Evolutionary conservation across 371 early-diverging fungal species (phyloP).

Genomic region (Batkoa obscura): DNA sequence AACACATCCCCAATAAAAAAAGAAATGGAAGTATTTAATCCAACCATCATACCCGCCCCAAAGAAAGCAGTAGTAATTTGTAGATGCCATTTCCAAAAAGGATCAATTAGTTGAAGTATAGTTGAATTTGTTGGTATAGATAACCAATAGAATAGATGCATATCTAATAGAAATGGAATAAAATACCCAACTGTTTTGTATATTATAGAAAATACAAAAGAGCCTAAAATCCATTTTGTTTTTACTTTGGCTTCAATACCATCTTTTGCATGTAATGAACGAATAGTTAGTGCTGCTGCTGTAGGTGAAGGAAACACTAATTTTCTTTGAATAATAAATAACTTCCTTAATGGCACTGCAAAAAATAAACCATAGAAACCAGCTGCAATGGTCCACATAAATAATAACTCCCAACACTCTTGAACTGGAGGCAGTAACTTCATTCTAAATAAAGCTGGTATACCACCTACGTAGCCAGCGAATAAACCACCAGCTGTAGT

Average conservation of each 20-base stretch:
- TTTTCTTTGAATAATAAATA: conserved; percentile 49
- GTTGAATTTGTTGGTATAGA: conserved; percentile 21
- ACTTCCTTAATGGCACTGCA: conserved; percentile 47
- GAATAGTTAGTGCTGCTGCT: conserved; percentile 46
- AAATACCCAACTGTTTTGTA: conserved; percentile 19
- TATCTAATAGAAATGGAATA: conserved; percentile 24
- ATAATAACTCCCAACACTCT: conserved; percentile 20
- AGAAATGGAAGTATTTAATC: conserved; percentile 20
- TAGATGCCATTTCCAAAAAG: conserved; percentile 32
- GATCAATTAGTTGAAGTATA: conserved; percentile 23
- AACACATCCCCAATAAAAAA: not conserved
- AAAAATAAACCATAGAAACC: conserved; percentile 60
- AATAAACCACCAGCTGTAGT: conserved; percentile 52
- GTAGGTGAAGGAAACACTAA: conserved; percentile 53
- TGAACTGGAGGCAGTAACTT: conserved; percentile 26
- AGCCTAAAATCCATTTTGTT: conserved; percentile 10
- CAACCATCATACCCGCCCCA: conserved; percentile 49
- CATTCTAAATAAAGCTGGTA: conserved; percentile 53
- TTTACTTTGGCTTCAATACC: conserved; percentile 13
- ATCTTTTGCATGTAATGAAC: conserved; percentile 30
- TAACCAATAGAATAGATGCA: conserved; percentile 42
- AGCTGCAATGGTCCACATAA: conserved; percentile 35
- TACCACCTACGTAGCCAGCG: conserved; percentile 42
- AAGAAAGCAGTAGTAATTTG: conserved; percentile 36
- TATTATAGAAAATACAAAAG: conserved; percentile 3